Evolutionary conservation across 768 basidiomycete genomes (phyloP), one percentile per base, ranked within the genome.

Genomic region (Chiua virens): DNA sequence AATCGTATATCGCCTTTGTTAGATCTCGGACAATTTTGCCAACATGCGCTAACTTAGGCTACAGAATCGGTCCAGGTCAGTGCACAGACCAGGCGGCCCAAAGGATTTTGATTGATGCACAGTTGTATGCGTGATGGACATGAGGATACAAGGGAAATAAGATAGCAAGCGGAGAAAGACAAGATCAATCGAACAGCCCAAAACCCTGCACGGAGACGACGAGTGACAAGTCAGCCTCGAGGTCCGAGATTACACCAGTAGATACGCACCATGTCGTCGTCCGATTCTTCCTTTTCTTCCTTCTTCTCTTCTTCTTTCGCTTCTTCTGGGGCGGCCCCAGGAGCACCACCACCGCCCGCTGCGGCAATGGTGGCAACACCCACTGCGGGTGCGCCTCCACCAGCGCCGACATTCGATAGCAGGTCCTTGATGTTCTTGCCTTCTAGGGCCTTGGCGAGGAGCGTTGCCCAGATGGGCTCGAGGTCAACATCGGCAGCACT

Each of bases 371-470:
- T 72, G 45, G 71, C 80, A 54, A 64, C 79, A 45, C 73, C 79
- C 48, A 82, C 83, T 48, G 85, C 89, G 43, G 92, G 87, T 61
- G 85, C 91, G 55, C 85, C 93, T 55, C 92, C 94, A 55, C 95
- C 93, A 49, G 91, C 78, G 57, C 96, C 95, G 56, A 99, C 93
- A 79, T 92, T 96, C 56, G 89, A 88, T 58, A 99, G 82, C 47
- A 98, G 80, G 40, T 95, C 93, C 76, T 92, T 98, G 65, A 99
- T 83, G 77, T 98, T 85, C 82, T 96, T 97, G 66, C 95, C 96
- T 75, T 96, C 94, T 47, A 99, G 86, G 32, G 97, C 96, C 74
- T 97, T 98, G 56, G 96, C 90, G 67, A 99, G 91, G 64, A 99
- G 88, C 14, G 87, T 74, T 52, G 94, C 94, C 97, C 97, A 98